Evolutionary conservation across 2,329 filamentous ascomycete species (phyloP), one percentile per base, ranked within the genome.

Genomic region (Colletotrichum simmondsii): DNA sequence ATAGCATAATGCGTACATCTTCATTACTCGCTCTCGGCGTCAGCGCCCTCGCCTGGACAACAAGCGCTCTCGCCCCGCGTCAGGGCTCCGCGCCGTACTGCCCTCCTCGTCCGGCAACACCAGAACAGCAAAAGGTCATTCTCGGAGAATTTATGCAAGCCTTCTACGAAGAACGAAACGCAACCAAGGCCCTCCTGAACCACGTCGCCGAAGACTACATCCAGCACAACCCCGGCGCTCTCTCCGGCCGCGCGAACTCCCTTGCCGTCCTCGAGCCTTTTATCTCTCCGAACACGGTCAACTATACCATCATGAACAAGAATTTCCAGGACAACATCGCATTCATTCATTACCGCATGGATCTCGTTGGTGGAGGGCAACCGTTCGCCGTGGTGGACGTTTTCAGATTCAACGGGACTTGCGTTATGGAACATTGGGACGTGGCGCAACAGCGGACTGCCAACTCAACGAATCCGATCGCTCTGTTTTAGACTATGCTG

Each of bases 381-480:
- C 68, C 64, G 1, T 52, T 28, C 5, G 74, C 72, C 4, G 52
- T 75, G 10, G 71, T 71, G 16, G 74, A 75, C 16, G 58, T 75
- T 5, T 74, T 74, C 24, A 68, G 74, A 26, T 65, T 75, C 53
- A 28, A 75, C 19, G 74, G 74, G 19, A 69, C 71, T 30, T 75
- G 74, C 56, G 74, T 75, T 30, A 65, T 71, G 54, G 71, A 75
- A 46, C 74, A 75, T 22, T 75, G 74, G 74, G 74, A 75, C 12
- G 72, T 74, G 22, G 56, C 46, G n/a, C 64, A 72, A 57, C 63
- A 66, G 14, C 58, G 65, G 10, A 53, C 64, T 22, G 60, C 35
- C 10, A 68, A 75, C 24, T 57, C 67, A 4, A 61, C 60, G 26
- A 75, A 75, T 53, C 74, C 74, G 6, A 10, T 68, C 3, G 74